Conservation (phyloP, 1,284 basidiomycete species). For the Pholiota adiposa region DNA sequence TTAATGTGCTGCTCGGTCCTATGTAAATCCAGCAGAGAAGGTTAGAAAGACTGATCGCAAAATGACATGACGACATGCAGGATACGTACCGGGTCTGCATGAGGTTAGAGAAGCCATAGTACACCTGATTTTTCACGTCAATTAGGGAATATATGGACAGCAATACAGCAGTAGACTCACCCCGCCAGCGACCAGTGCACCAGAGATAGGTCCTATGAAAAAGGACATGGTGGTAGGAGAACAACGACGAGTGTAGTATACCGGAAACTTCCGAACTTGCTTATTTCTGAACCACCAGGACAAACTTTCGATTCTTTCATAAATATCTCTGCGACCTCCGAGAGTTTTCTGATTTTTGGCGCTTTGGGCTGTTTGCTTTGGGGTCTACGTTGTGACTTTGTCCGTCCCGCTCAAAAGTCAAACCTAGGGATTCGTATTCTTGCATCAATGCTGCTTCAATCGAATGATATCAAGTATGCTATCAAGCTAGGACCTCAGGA, state of each 20-base stretch:
- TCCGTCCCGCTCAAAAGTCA: too few species aligned
- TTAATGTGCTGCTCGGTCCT: conserved; percentile 54
- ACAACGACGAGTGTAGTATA: background rate
- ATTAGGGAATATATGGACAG: background rate
- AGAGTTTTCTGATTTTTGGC: too few species aligned
- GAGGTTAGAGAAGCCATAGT: conserved; percentile 64
- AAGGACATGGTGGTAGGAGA: conserved; percentile 21
- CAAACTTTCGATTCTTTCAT: too few species aligned
- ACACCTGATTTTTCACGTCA: conserved; percentile 43
- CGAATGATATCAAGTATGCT: background rate
- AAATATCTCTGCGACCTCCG: too few species aligned
- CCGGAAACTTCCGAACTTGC: conserved; percentile 8
- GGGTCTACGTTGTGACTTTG: too few species aligned
- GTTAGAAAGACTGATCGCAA: background rate
- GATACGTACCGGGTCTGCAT: conserved; percentile 51
- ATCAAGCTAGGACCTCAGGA: background rate
- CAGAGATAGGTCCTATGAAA: conserved; percentile 57
- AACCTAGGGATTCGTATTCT: too few species aligned
- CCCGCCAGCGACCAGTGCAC: conserved; percentile 60
- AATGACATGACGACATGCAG: background rate
- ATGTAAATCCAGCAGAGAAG: background rate
- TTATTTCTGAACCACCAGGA: conserved; percentile 11
- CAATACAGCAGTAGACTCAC: conserved; percentile 34
- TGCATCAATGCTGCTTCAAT: too few species aligned
- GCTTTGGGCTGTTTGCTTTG: too few species aligned